phyloP scores from a whole-genome alignment of 2,329 filamentous ascomycete genomes.

The Trichophyton rubrum region DNA sequence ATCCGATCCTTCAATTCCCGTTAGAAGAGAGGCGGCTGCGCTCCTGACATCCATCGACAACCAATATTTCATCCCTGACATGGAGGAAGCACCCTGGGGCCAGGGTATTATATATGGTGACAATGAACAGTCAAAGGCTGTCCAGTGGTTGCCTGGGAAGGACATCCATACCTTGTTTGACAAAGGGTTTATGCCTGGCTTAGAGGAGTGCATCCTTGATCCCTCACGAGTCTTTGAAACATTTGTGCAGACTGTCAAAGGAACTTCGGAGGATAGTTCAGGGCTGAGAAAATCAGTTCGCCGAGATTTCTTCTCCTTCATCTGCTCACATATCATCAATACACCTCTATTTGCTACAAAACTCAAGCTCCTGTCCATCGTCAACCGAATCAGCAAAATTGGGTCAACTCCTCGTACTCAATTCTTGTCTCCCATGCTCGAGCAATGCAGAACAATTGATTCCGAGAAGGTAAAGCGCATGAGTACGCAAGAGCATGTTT shows the following conservation, averaged over 20 bases:
- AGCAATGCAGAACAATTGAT: constrained; percentile 52
- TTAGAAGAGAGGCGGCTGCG: constrained; percentile 62
- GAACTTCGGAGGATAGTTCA: constrained; percentile 26
- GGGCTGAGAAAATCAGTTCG: constrained; percentile 53
- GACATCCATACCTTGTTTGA: constrained; percentile 51
- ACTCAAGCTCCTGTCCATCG: constrained; percentile 53
- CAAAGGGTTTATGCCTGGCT: constrained; percentile 54
- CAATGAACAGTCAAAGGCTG: constrained; percentile 32
- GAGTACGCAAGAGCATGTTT: constrained; percentile 39
- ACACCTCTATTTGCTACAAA: constrained; percentile 61
- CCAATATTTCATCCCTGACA: constrained; percentile 38
- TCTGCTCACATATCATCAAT: constrained; percentile 58
- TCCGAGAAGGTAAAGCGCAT: constrained; percentile 40
- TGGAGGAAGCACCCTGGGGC: constrained; percentile 42
- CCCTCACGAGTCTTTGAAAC: constrained; percentile 54
- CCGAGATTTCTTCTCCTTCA: constrained; percentile 53
- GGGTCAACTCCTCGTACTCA: constrained; percentile 61
- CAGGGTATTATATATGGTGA: constrained; percentile 53
- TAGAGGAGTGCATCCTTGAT: constrained; percentile 83
- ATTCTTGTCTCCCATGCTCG: constrained; percentile 61
- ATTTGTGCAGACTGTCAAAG: constrained; percentile 49
- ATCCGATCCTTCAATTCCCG: constrained; percentile 59
- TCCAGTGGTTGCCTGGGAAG: constrained; percentile 48
- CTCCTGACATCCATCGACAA: constrained; percentile 47
- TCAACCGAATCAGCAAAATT: constrained; percentile 60